Percentiles rank a stretch among this genome's conserved stretches.
These are phyloP conservation scores for Draba incana DNA, from an alignment of 345 rosid species.

Conservation along the genomic window DNA sequence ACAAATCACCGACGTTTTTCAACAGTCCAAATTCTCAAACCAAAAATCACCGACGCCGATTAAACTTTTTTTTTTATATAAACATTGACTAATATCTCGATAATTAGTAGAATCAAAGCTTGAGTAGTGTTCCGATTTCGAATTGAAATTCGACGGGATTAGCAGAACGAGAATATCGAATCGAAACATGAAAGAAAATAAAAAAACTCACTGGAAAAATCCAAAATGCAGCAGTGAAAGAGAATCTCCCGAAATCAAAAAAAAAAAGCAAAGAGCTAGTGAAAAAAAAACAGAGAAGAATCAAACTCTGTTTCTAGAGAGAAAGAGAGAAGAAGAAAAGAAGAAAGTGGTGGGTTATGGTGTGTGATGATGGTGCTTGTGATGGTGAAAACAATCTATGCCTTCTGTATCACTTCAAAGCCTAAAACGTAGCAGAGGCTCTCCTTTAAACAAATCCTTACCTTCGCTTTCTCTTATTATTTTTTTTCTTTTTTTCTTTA, in stretches of 20 bases:
- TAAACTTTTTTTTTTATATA: background rate
- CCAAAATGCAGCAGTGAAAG: constrained; percentile 34
- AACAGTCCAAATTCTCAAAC: constrained; percentile 19
- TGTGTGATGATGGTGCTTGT: constrained; percentile 31
- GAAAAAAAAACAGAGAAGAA: constrained; percentile 8
- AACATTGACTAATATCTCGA: background rate
- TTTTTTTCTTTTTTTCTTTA: background rate
- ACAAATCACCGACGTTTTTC: constrained; percentile 36
- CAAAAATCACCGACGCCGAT: constrained; percentile 43
- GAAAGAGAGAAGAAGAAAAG: background rate
- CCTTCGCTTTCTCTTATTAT: constrained; percentile 21
- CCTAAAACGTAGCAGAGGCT: constrained; percentile 43
- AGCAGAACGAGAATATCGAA: background rate
- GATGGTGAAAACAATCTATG: constrained; percentile 29
- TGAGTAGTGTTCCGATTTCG: background rate
- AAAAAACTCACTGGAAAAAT: constrained; percentile 32
- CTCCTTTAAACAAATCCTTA: constrained; percentile 43
- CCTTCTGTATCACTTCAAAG: constrained; percentile 45
- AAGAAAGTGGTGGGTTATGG: constrained; percentile 35
- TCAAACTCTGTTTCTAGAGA: constrained; percentile 30
- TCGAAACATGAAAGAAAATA: background rate
- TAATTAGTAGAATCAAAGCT: background rate
- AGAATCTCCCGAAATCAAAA: constrained; percentile 24
- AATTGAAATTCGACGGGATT: background rate
- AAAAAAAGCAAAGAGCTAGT: background rate